phyloP scores from a whole-genome alignment of 257 asterid genomes.

The Fraxinus quadrangulata region DNA sequence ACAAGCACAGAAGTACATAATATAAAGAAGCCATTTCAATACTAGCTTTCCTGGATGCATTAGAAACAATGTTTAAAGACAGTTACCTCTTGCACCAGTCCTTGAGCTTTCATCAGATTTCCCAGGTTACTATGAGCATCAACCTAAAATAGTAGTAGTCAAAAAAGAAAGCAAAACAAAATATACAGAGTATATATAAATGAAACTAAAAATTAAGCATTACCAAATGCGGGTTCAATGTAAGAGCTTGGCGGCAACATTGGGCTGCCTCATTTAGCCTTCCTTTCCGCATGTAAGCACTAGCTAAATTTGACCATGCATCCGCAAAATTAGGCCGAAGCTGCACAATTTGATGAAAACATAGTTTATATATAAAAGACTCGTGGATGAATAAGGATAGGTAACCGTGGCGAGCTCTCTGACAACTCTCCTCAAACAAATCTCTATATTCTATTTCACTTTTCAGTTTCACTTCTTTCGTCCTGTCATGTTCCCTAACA shows the following conservation, averaged over 20 bases:
- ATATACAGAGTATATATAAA: not conserved
- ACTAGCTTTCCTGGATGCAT: not conserved
- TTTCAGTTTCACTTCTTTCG: not conserved
- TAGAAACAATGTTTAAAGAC: constrained; percentile 3
- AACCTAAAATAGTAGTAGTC: constrained; percentile 54
- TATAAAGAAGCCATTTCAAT: not conserved
- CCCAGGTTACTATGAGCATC: constrained; percentile 99
- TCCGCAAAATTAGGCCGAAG: constrained; percentile 99
- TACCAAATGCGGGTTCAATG: constrained; percentile 88
- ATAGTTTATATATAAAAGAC: constrained; percentile 12
- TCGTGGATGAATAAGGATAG: constrained; percentile 19
- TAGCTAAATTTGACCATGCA: constrained; percentile 98
- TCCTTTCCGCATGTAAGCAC: constrained; percentile 97
- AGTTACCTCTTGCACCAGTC: constrained; percentile 82
- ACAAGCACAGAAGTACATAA: not conserved
- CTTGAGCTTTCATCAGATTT: constrained; percentile 98
- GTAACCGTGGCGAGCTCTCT: not conserved
- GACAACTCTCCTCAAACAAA: constrained; percentile 21
- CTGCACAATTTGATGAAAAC: constrained; percentile 50
- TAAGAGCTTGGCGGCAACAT: constrained; percentile 99
- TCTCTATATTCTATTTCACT: not conserved
- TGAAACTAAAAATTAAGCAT: constrained; percentile 13
- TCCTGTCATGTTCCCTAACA: not conserved
- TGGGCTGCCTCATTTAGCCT: constrained; percentile 94
- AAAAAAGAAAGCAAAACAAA: constrained; percentile 22